phyloP scores from a whole-genome alignment of 208 protist species.

The Naegleria lovaniensis region DNA sequence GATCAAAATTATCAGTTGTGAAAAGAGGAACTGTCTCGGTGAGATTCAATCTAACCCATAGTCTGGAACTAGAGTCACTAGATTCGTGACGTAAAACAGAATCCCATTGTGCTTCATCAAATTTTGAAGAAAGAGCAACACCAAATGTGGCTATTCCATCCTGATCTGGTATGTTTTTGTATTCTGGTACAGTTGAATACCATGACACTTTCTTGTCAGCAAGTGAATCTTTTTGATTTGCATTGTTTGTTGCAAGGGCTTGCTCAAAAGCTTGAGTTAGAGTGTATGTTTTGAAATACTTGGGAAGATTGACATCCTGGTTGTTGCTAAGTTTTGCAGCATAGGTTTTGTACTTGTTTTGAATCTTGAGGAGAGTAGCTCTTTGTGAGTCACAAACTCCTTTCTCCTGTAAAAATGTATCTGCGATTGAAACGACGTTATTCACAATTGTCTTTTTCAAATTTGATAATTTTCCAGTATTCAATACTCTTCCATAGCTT shows the following conservation, averaged over 20 bases:
- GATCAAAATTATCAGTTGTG: background rate
- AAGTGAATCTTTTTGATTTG: background rate
- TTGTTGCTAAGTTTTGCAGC: background rate
- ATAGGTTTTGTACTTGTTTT: background rate
- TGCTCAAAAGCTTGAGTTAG: background rate
- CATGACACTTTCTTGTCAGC: background rate
- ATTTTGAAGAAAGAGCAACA: background rate
- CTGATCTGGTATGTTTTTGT: background rate
- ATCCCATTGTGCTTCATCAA: background rate
- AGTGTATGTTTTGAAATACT: background rate
- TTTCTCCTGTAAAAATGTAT: background rate
- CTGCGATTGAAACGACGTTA: background rate
- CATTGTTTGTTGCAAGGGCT: background rate
- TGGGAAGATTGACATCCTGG: background rate
- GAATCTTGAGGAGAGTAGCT: background rate
- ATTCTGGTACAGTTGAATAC: background rate
- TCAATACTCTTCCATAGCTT: background rate
- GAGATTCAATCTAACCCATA: background rate
- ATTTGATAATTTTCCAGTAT: background rate
- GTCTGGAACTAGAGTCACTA: background rate
- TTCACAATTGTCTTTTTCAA: background rate
- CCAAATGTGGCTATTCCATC: background rate
- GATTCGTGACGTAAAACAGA: background rate
- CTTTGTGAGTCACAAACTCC: background rate
- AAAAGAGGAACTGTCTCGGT: background rate